Evolutionary conservation across 192 early-diverging fungal genomes (phyloP).

Genomic region (Linnemannia schmuckeri): DNA sequence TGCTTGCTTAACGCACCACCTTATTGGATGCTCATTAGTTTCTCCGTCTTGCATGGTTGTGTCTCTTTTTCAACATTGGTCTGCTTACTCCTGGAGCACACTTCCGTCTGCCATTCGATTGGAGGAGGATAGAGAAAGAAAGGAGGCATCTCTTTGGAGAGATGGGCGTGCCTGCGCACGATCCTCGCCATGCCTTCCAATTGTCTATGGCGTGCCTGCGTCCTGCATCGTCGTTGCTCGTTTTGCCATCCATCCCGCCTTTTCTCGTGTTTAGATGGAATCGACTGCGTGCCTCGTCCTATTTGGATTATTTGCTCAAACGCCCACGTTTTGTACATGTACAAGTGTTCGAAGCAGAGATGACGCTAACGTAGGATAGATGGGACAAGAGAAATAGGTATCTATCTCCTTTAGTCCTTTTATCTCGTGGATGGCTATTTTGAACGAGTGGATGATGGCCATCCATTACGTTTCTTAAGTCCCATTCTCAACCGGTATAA

Average conservation of each 20-base stretch:
- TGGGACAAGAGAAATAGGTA: too few species aligned
- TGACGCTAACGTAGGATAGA: not conserved
- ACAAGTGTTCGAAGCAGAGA: not conserved
- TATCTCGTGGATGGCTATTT: not conserved
- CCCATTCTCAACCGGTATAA: not conserved
- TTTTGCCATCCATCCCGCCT: not conserved
- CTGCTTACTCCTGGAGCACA: not conserved
- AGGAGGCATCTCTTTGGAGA: not conserved
- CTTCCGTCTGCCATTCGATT: not conserved
- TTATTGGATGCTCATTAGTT: not conserved
- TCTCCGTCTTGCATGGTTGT: too few species aligned
- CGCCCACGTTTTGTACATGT: not conserved
- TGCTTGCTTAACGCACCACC: not conserved
- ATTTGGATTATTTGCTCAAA: not conserved
- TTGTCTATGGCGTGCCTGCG: not conserved
- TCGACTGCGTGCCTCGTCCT: not conserved
- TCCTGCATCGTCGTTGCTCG: too few species aligned
- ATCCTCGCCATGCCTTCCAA: not conserved
- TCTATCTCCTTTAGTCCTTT: not conserved
- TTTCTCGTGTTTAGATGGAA: not conserved
- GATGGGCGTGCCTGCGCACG: slow-evolving; percentile 16
- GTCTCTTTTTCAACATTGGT: too few species aligned
- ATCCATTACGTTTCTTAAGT: not conserved
- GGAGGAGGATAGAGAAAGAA: not conserved
- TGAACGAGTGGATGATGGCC: not conserved